phyloP scores from a whole-genome alignment of 768 basidiomycete species.

The Galerina marginata region DNA sequence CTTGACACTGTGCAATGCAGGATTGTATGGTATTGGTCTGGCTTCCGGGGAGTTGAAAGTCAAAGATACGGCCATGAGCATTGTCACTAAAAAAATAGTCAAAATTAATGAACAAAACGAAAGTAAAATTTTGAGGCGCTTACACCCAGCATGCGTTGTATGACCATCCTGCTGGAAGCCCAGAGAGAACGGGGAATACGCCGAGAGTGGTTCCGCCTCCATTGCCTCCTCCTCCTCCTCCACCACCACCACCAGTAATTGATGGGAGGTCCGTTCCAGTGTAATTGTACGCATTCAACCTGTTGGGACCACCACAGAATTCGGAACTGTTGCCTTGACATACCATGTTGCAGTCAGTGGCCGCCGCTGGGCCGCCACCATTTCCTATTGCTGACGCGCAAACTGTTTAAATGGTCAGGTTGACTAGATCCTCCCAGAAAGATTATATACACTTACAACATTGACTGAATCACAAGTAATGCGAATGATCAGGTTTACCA shows the following conservation, averaged over 20 bases:
- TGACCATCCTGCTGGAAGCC: slow-evolving; percentile 60
- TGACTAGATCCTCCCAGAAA: neutral
- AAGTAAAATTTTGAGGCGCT: slow-evolving; percentile 24
- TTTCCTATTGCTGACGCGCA: slow-evolving; percentile 55
- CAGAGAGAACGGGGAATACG: slow-evolving; percentile 50
- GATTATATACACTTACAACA: slow-evolving; percentile 50
- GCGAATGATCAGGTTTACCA: neutral
- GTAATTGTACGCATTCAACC: slow-evolving; percentile 71
- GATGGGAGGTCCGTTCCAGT: slow-evolving; percentile 60
- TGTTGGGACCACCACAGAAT: slow-evolving; percentile 76
- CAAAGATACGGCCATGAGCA: slow-evolving; percentile 64
- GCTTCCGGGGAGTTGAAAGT: slow-evolving; percentile 27
- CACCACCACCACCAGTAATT: slow-evolving; percentile 41
- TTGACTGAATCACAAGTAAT: slow-evolving; percentile 38
- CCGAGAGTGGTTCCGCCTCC: slow-evolving; percentile 29
- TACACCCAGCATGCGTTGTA: slow-evolving; percentile 74
- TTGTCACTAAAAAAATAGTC: slow-evolving; percentile 50
- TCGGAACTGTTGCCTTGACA: slow-evolving; percentile 68
- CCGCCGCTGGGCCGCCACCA: slow-evolving; percentile 48
- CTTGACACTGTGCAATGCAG: slow-evolving; percentile 65
- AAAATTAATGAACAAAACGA: neutral
- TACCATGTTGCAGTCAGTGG: slow-evolving; percentile 68
- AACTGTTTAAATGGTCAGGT: slow-evolving; percentile 37
- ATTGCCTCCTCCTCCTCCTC: slow-evolving; percentile 41
- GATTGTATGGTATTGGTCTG: slow-evolving; percentile 57